Evolutionary conservation across 345 rosid genomes (phyloP), one percentile per base, ranked within the genome.

Genomic region (Boechera retrofracta): DNA sequence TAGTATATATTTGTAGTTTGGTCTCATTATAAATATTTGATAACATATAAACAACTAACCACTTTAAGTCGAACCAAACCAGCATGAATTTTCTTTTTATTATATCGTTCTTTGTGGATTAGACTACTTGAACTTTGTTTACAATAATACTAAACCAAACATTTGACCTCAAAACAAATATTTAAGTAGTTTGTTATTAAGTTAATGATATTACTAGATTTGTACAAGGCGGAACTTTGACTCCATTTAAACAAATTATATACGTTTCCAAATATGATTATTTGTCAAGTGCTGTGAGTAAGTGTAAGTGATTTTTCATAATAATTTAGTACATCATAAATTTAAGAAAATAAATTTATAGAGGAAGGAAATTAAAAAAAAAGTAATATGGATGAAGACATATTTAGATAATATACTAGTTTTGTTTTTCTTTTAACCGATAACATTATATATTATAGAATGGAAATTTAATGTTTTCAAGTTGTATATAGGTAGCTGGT

Each of bases 201-300:
- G 45, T 54, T 74, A 65, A 45, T 56, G 48, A 74, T 47, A 55
- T 6, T 24, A 24, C 49, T 56, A 65, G 41, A 65, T 65, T 35
- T 56, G 44, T 35, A 56, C 49, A 56, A 28, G 66, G 11, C n/a
- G 12, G 12, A 24, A 44, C 71, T 31, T 54, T 66, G 58, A 56
- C 64, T 56, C 36, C 13, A 41, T 38, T 36, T 72, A 10, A 45
- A 18, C 11, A 36, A n/a, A 15, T 18, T 70, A 31, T n/a, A 6
- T 45, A 45, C 28, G 41, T 65, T 61, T 58, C 16, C 45, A 45
- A 8, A n/a, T 64, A 71, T 12, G 24, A 45, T 21, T 44, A 18
- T 58, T 33, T 58, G 36, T 45, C 47, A 45, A 68, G 1, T 33
- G 12, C 3, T 51, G 2, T 21, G 55, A 9, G 57, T 10, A 24